phyloP scores from a whole-genome alignment of 176 grass and related monocot species.

The Lolium perenne region DNA sequence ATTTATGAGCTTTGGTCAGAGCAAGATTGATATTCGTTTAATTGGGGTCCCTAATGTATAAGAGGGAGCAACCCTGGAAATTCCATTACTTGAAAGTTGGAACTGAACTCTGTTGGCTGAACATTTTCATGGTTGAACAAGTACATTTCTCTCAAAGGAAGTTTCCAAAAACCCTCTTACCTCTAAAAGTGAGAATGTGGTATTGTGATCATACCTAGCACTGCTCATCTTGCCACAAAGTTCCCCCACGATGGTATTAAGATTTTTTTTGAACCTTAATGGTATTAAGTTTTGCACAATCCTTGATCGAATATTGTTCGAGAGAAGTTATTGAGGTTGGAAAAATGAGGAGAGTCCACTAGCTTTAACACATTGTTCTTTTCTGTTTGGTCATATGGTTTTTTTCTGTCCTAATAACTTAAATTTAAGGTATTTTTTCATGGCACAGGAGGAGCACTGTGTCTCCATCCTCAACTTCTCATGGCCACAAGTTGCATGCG shows the following conservation, averaged over 20 bases:
- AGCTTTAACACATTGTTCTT: background rate
- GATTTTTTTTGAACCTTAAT: no score
- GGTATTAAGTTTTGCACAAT: background rate
- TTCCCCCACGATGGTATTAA: background rate
- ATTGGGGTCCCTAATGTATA: slow-evolving; percentile 7
- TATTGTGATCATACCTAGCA: slow-evolving; percentile 4
- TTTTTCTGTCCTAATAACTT: slow-evolving; percentile 1
- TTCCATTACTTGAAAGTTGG: background rate
- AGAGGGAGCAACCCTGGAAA: background rate
- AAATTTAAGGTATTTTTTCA: background rate
- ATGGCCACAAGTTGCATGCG: slow-evolving; percentile 87
- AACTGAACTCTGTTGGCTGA: background rate
- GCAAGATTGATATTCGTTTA: background rate
- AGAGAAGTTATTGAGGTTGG: background rate
- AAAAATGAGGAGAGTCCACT: background rate
- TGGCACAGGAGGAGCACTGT: slow-evolving; percentile 82
- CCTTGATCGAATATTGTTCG: background rate
- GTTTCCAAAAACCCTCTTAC: background rate
- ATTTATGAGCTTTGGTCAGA: background rate
- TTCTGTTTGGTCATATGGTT: background rate
- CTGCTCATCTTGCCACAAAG: slow-evolving; percentile 18
- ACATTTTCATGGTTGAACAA: slow-evolving; percentile 33
- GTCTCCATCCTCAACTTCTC: slow-evolving; percentile 78
- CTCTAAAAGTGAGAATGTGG: background rate
- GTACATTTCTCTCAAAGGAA: slow-evolving; percentile 11